A percentile compares a stretch with the other conserved stretches of the same genome.
Conservation (phyloP, 352 stramenopile species). For the Halophytophthora batemanensis region DNA sequence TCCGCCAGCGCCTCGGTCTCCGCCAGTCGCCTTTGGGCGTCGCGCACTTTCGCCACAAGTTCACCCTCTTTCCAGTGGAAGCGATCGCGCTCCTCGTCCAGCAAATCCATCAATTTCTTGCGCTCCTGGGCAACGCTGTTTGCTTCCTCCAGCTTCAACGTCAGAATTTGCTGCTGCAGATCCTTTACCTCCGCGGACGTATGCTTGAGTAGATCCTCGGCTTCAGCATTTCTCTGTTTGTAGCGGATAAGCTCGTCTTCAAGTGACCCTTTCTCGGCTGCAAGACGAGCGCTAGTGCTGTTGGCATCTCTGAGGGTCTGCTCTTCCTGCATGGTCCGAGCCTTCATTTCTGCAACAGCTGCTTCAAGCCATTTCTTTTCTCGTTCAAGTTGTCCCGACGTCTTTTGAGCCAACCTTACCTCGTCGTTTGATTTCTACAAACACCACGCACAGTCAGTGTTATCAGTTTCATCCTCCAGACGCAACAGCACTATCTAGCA, state of each 20-base stretch:
- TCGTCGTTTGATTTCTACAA: conserved; percentile 24
- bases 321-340: conserved; percentile 17
- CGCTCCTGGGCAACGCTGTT: conserved; percentile 48
- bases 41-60: conserved; percentile 38
- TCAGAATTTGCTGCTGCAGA: conserved; percentile 51
- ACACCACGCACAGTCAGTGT: not conserved
- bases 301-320: conserved; percentile 8
- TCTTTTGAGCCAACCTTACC: conserved; percentile 11
- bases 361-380: conserved; percentile 24
- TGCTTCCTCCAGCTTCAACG: conserved; percentile 51
- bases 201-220: conserved; percentile 28
- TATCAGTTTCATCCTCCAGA: not conserved
- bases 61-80: conserved; percentile 65
- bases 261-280: conserved; percentile 19
- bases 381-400: conserved; percentile 17
- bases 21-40: conserved; percentile 43
- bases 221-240: conserved; percentile 11
- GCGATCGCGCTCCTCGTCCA: conserved; percentile 51
- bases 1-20: conserved; percentile 50
- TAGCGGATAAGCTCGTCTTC: conserved; percentile 20
- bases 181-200: conserved; percentile 25
- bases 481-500: not conserved
- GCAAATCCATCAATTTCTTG: conserved; percentile 43
- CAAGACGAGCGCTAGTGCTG: conserved; percentile 19
- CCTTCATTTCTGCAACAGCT: conserved; percentile 18